Conservation (phyloP, 108 stramenopile genomes). For the Skeletonema marinoi region DNA sequence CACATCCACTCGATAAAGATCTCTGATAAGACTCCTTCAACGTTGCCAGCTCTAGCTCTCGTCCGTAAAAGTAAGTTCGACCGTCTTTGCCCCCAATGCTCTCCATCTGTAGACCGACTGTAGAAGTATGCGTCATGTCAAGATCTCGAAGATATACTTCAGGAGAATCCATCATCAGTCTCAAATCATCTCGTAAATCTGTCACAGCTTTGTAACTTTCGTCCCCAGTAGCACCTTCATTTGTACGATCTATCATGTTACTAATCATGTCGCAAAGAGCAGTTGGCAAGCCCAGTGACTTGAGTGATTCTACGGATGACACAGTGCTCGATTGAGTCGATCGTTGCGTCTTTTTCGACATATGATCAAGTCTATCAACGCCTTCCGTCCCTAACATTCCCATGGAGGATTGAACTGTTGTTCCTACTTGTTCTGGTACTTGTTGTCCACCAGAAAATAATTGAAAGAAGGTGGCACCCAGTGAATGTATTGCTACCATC, state of each 20-base stretch:
- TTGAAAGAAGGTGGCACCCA: neutral
- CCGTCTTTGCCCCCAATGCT: no score
- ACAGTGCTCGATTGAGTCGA: no score
- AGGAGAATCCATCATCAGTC: neutral
- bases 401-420: neutral
- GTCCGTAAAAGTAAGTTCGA: no score
- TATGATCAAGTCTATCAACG: neutral
- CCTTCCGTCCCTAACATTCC: neutral
- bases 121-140: neutral
- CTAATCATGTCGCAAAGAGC: constrained; percentile 3
- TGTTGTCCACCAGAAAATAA: neutral
- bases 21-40: no score
- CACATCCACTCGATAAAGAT: no score
- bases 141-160: neutral
- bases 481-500: neutral
- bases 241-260: neutral
- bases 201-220: neutral
- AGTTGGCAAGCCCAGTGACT: constrained; percentile 5
- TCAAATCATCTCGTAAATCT: neutral
- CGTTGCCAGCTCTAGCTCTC: no score
- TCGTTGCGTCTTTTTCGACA: no score
- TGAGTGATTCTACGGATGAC: neutral
- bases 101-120: neutral
- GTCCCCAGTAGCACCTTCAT: neutral
- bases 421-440: neutral